phyloP scores from a whole-genome alignment of 306 rosid species.

The Castanospermum australe region DNA sequence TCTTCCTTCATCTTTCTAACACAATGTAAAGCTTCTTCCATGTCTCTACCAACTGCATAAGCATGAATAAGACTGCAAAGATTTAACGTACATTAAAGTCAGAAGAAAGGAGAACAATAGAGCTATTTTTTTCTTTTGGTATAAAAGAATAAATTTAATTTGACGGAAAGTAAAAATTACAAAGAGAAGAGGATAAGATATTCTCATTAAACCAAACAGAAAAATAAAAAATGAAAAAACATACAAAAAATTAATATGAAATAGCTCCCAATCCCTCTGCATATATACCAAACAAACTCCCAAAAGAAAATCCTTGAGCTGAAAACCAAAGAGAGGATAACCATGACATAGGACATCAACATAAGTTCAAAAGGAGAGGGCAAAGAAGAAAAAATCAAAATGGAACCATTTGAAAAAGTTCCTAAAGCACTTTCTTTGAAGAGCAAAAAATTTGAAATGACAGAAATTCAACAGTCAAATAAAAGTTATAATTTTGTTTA shows the following conservation, averaged over 20 bases:
- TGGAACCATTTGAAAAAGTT: neutral
- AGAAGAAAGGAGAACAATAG: constrained; percentile 5
- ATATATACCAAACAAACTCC: neutral
- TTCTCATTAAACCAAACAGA: constrained; percentile 16
- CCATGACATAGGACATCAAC: neutral
- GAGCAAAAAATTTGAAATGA: neutral
- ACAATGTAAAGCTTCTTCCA: constrained; percentile 95
- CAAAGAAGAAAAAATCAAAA: neutral
- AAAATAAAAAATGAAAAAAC: neutral
- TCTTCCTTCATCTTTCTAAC: constrained; percentile 92
- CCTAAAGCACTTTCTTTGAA: neutral
- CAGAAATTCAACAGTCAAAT: neutral
- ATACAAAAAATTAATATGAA: neutral
- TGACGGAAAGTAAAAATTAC: neutral
- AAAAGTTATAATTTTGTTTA: neutral
- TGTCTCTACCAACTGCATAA: constrained; percentile 99
- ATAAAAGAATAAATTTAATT: neutral
- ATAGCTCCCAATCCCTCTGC: neutral
- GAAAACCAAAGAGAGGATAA: neutral
- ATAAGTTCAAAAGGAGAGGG: neutral
- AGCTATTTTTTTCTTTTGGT: neutral
- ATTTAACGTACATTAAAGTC: constrained; percentile 38
- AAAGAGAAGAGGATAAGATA: neutral
- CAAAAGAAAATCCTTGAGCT: neutral
- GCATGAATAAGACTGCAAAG: constrained; percentile 97